Evolutionary conservation across 495 filamentous ascomycete genomes (phyloP).

Genomic region (Corynascus novoguineensis): DNA sequence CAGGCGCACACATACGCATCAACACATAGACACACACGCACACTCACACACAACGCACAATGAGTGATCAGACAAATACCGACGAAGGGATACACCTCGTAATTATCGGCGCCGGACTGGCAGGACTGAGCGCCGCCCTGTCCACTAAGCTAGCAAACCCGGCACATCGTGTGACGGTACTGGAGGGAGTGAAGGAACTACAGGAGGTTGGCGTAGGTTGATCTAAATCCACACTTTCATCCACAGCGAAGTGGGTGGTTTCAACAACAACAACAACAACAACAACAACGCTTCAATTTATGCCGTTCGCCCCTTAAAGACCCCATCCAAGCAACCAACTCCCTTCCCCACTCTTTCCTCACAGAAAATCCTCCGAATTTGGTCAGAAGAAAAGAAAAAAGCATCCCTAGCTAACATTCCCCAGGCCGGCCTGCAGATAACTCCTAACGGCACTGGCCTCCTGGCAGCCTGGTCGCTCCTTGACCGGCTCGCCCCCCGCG

Average conservation of each 20-base stretch:
- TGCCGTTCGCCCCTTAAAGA: too few species aligned
- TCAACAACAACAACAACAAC: too few species aligned
- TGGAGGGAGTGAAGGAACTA: constrained; percentile 42
- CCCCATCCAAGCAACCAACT: not conserved
- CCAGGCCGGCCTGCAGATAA: constrained; percentile 49
- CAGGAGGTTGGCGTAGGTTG: constrained; percentile 43
- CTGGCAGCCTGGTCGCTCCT: constrained; percentile 48
- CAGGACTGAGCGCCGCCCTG: constrained; percentile 53
- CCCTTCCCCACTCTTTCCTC: too few species aligned
- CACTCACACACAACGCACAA: not conserved
- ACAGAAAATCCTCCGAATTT: not conserved
- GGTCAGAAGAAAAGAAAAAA: too few species aligned
- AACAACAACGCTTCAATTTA: too few species aligned
- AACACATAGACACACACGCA: not conserved
- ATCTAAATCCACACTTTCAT: too few species aligned
- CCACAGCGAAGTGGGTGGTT: too few species aligned
- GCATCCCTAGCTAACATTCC: too few species aligned
- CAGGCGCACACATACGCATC: not conserved
- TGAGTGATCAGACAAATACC: not conserved
- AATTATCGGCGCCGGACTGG: constrained; percentile 53
- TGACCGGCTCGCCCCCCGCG: constrained; percentile 39
- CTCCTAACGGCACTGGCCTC: constrained; percentile 49
- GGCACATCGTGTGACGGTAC: constrained; percentile 48
- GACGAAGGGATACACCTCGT: constrained; percentile 33
- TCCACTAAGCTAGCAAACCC: constrained; percentile 46